A percentile compares a stretch with the other conserved stretches of the same genome.
phyloP scores from a whole-genome alignment of 2,329 filamentous ascomycete genomes.

The Ceratocystis cacaofunesta region DNA sequence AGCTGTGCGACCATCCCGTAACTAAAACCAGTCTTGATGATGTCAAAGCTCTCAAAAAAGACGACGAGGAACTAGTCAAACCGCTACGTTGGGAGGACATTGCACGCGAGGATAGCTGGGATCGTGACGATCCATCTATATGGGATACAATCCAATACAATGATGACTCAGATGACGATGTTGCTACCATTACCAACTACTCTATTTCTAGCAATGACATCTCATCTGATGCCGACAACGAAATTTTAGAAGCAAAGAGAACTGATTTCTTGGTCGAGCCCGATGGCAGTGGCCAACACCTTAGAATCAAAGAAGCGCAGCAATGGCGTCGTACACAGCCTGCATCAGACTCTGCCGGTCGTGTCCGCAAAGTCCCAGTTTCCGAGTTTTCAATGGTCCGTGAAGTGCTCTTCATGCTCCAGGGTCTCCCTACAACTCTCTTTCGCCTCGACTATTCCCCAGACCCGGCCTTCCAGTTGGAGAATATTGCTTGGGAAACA shows the following conservation, averaged over 20 bases:
- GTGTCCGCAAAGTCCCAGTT: slow-evolving; percentile 32
- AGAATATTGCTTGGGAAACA: slow-evolving; percentile 35
- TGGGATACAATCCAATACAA: slow-evolving; percentile 59
- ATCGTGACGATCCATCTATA: slow-evolving; percentile 42
- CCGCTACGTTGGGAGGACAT: slow-evolving; percentile 66
- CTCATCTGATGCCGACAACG: slow-evolving; percentile 17
- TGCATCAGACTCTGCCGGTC: slow-evolving; percentile 25
- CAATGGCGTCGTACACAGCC: slow-evolving; percentile 25
- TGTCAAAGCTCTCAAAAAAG: slow-evolving; percentile 35
- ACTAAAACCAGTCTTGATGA: slow-evolving; percentile 51
- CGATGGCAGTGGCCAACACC: slow-evolving; percentile 24
- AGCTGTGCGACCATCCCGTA: slow-evolving; percentile 67
- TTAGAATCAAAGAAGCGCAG: slow-evolving; percentile 24
- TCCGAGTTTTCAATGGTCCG: slow-evolving; percentile 60
- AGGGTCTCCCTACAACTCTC: slow-evolving; percentile 59
- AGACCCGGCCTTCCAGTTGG: slow-evolving; percentile 31
- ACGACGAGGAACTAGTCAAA: slow-evolving; percentile 29
- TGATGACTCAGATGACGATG: slow-evolving; percentile 47
- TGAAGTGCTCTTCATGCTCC: slow-evolving; percentile 74
- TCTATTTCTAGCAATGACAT: slow-evolving; percentile 25
- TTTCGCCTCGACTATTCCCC: slow-evolving; percentile 37
- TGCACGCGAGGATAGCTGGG: slow-evolving; percentile 58
- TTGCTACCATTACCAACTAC: slow-evolving; percentile 24
- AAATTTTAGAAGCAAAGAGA: slow-evolving; percentile 16
- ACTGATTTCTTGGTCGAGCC: slow-evolving; percentile 26